Base-by-base conservation (phyloP, 2,329 filamentous ascomycete genomes). In the Phialophora macrospora region DNA sequence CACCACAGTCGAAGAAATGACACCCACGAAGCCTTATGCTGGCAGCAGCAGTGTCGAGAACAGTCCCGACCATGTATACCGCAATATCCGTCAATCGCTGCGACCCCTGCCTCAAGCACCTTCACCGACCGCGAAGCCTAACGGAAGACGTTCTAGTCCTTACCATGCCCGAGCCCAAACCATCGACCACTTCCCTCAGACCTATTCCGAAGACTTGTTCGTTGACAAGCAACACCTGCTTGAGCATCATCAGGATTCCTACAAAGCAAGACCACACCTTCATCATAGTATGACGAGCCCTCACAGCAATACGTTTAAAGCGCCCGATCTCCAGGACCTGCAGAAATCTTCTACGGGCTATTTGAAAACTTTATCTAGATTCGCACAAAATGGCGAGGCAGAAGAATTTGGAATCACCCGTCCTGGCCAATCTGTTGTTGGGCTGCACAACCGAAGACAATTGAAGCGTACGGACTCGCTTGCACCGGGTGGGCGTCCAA, bases 281-380 rank as follows among this genome's bases (percentile, higher is more conserved):
- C 69, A 72, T n/a, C 65, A 74, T 61, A 70, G 62, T 24, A 49
- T 63, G 41, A 69, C 70, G 22, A 70, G 71, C 60, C 75, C 76
- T 58, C 71, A 72, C 44, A 72, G 75, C 28, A 75, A 83, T 12
- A 80, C 84, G 3, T 77, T 93, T 17, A 84, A 83, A 7, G 83
- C 86, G 0, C 89, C 91, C 2, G 93, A 97, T 69, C 83, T 98
- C 11, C 87, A 93, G 75, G 89, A 87, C 38, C 83, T 99, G 20
- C 90, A 94, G 64, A 91, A 91, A 72, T 98, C 95, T 0, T 91
- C 94, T 0, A 98, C 95, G 1, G 89, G 90, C 64, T 92, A 99
- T 77, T 84, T 99, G 24, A 89, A 93, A 51, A 93, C 92, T 0
- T 82, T 98, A 44, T 97, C 94, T 6, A 90, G 88, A 72, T 86